Evolutionary conservation across 305 asterid species (phyloP), one percentile per base, ranked within the genome.

Genomic region (Withania somnifera): DNA sequence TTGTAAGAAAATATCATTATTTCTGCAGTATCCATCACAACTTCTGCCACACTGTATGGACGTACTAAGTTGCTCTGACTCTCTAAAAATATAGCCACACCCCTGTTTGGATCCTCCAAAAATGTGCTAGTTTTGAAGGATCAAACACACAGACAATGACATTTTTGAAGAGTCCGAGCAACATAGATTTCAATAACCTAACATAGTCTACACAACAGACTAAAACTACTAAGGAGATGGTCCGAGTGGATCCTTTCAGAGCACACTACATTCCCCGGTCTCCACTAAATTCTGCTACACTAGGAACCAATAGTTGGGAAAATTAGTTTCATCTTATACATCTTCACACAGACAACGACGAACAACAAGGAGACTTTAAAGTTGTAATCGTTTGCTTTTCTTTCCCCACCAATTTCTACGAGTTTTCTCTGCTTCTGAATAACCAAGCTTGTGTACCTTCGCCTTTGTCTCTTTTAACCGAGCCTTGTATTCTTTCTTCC

Each of bases 361-460:
- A 67, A 36, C 54, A 66, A 56, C 56, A 80, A 8, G 76, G 19
- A 45, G 11, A 7, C 38, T 54, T 40, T n/a, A 52, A 32, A 79
- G 81, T 84, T 88, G 64, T 19, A 20, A 58, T 86, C 83, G 81
- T 80, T 82, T 89, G 91, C 89, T 83, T 78, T 76, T 76, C 91
- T 82, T 91, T 77, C 97, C 97, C 99, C 98, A 97, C 99, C 99
- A 97, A 36, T 54, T 88, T 40, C 86, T 92, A 88, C 89, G 92
- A 86, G 91, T 97, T 53, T 87, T 76, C 64, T 76, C 87, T 40
- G 80, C 28, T 28, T 94, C 97, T 7, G 79, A 80, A 61, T 86
- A 82, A 53, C 91, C 97, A 85, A 87, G 81, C 87, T 87, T 91
- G 79, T 90, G 88, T 13, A 87, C 89, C 82, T 89, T 97, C 1